Conservation (phyloP, 2,329 filamentous ascomycete species). For the Rutstroemia sp. region DNA sequence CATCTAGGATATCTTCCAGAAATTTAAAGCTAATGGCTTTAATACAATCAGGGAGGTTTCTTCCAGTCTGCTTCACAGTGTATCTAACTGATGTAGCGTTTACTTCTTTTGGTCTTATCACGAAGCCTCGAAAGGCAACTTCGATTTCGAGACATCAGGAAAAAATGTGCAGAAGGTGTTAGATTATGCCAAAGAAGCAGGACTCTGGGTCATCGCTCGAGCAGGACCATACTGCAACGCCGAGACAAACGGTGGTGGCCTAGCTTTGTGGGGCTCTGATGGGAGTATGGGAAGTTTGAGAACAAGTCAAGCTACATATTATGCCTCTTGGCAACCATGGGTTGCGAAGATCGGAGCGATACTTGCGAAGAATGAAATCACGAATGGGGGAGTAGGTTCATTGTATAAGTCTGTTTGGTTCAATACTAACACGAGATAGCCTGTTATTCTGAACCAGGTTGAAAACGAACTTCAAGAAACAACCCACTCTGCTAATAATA, state of each 20-base stretch:
- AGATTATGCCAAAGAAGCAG: constrained; percentile 43
- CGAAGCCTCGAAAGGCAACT: constrained; percentile 36
- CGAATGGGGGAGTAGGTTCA: constrained; percentile 35
- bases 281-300: constrained; percentile 38
- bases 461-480: constrained; percentile 47
- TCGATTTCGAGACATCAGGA: constrained; percentile 43
- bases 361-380: constrained; percentile 42
- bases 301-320: constrained; percentile 38
- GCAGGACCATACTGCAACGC: constrained; percentile 46
- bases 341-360: constrained; percentile 38
- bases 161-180: constrained; percentile 44
- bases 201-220: constrained; percentile 43
- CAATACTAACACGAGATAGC: constrained; percentile 25
- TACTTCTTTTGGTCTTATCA: constrained; percentile 47
- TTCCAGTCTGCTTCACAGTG: not conserved
- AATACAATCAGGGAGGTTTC: constrained; percentile 38
- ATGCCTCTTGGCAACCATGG: constrained; percentile 40
- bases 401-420: constrained; percentile 31
- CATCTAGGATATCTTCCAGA: constrained; percentile 43
- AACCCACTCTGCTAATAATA: constrained; percentile 35
- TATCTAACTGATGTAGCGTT: constrained; percentile 25
- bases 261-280: constrained; percentile 39
- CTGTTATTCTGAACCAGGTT: constrained; percentile 44
- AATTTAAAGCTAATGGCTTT: constrained; percentile 44
- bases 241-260: constrained; percentile 41